phyloP scores from a whole-genome alignment of 2,329 filamentous ascomycete genomes.

The Fusarium staphyleae region DNA sequence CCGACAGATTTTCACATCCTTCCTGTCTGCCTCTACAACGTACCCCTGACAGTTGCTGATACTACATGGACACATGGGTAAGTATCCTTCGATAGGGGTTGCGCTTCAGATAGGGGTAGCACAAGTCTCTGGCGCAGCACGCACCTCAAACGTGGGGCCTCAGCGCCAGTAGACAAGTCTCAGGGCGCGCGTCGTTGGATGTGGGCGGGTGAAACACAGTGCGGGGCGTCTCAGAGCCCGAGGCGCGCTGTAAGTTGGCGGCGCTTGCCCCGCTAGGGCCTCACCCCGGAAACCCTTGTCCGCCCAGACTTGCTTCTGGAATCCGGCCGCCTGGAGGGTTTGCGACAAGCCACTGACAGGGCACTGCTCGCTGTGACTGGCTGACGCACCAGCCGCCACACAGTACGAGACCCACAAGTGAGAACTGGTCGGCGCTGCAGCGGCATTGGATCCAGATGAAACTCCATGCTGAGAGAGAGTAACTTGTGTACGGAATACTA shows the following conservation, averaged over 20 bases:
- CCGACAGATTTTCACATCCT: neutral
- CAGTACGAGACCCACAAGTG: slow-evolving; percentile 18
- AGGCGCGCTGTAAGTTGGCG: neutral
- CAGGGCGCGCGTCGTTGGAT: slow-evolving; percentile 8
- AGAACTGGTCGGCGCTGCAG: slow-evolving; percentile 4
- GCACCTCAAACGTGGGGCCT: slow-evolving; percentile 17
- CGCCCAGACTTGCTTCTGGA: too few species aligned
- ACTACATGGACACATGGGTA: slow-evolving; percentile 4
- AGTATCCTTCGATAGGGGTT: slow-evolving; percentile 31
- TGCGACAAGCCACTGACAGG: slow-evolving; percentile 19
- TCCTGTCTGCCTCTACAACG: slow-evolving; percentile 6
- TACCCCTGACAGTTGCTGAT: slow-evolving; percentile 34
- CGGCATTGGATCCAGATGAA: slow-evolving; percentile 13
- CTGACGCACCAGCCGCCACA: slow-evolving; percentile 22
- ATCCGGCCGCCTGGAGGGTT: slow-evolving; percentile 9
- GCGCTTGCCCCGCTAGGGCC: neutral
- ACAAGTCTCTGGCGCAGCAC: slow-evolving; percentile 28
- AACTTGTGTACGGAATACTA: too few species aligned
- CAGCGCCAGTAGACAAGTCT: slow-evolving; percentile 24
- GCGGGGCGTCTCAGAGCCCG: slow-evolving; percentile 21
- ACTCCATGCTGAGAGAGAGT: slow-evolving; percentile 14
- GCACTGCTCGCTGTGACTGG: slow-evolving; percentile 7
- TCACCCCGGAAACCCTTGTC: slow-evolving; percentile 20
- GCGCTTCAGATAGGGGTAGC: slow-evolving; percentile 35
- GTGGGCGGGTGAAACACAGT: slow-evolving; percentile 34